These are phyloP conservation scores for Aspergillus cavernicola DNA, from an alignment of 495 filamentous ascomycete genomes.

Conservation along the genomic window DNA sequence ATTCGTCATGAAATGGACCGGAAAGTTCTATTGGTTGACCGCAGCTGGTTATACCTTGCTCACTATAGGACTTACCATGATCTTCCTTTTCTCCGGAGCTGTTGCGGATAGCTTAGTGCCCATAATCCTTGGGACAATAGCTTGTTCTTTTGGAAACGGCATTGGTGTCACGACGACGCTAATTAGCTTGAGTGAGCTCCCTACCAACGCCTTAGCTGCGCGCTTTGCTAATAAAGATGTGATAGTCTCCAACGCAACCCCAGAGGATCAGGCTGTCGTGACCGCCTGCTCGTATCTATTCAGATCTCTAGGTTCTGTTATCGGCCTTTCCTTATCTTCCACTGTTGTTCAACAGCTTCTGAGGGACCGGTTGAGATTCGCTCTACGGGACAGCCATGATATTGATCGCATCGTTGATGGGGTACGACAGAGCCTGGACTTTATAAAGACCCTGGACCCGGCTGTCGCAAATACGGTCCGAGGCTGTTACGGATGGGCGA, in stretches of 20 bases:
- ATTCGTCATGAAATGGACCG: conserved; percentile 68
- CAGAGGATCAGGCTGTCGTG: conserved; percentile 69
- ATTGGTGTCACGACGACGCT: conserved; percentile 71
- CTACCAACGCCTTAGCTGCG: not conserved
- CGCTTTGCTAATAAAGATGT: conserved; percentile 19
- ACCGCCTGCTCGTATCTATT: conserved; percentile 88
- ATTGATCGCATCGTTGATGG: conserved; percentile 66
- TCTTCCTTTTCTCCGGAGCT: conserved; percentile 60
- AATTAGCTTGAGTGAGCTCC: conserved; percentile 53
- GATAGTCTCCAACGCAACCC: conserved; percentile 64
- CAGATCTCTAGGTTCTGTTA: conserved; percentile 73
- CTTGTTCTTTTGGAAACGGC: conserved; percentile 58
- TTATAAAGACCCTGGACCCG: conserved; percentile 64
- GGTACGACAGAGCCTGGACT: conserved; percentile 72
- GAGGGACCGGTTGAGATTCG: conserved; percentile 50
- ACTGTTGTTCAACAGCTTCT: conserved; percentile 73
- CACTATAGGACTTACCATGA: conserved; percentile 47
- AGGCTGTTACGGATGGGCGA: conserved; percentile 60
- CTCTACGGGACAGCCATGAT: conserved; percentile 53
- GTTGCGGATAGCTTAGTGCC: conserved; percentile 37
- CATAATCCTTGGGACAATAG: conserved; percentile 55
- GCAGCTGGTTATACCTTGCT: conserved; percentile 51
- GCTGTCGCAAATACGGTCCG: conserved; percentile 58
- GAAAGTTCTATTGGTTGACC: conserved; percentile 76
- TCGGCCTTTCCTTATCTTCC: conserved; percentile 66